Conservation (phyloP, 208 protist species). For the Acanthamoeba triangularis region DNA sequence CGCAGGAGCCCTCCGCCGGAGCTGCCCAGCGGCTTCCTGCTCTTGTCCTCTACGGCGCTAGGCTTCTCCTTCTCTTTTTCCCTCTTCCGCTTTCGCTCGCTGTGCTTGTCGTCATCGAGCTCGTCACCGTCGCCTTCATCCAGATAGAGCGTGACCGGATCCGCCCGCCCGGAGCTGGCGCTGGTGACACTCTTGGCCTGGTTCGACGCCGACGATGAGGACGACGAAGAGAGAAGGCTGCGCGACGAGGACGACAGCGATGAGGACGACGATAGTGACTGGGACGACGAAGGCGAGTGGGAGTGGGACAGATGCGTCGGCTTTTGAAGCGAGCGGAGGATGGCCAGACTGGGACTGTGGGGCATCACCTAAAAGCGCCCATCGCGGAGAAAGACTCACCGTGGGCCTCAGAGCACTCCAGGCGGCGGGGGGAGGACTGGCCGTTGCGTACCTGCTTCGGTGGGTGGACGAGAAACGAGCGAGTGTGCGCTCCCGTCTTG, state of each 20-base stretch:
- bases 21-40: not conserved
- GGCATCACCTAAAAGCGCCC: not conserved
- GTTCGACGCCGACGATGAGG: not conserved
- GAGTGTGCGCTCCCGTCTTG: not conserved
- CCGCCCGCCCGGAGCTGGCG: too few relatives aligned
- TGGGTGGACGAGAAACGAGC: conserved; percentile 36
- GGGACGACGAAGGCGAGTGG: not conserved
- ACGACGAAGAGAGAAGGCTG: not conserved
- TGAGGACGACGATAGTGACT: not conserved
- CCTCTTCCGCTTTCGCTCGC: not conserved
- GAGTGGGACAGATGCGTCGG: not conserved
- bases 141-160: not conserved
- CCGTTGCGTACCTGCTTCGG: not conserved
- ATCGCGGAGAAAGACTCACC: not conserved
- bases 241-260: not conserved
- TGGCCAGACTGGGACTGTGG: conserved; percentile 37
- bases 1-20: not conserved
- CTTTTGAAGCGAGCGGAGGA: conserved; percentile 27
- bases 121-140: not conserved
- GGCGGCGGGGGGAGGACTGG: not conserved
- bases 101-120: not conserved
- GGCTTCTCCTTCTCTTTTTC: not conserved
- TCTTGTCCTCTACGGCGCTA: not conserved
- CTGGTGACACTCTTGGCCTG: too few relatives aligned
- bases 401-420: not conserved